phyloP scores from a whole-genome alignment of 495 filamentous ascomycete species.

The Geoglossum glabrum region DNA sequence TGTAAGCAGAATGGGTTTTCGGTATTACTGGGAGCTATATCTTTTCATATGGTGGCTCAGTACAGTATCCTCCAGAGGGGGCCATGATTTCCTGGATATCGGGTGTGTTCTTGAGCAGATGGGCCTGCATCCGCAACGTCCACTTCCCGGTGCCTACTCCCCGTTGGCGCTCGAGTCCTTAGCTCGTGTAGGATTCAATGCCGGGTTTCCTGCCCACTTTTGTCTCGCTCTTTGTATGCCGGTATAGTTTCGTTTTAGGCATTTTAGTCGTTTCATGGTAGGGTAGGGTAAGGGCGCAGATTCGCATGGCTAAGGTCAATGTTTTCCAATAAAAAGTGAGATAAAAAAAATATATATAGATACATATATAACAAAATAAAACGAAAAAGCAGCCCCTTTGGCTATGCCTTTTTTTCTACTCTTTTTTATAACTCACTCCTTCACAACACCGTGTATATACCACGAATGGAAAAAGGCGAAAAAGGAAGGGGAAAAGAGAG shows the following conservation, averaged over 20 bases:
- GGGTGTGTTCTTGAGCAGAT: neutral
- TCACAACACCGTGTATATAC: no score
- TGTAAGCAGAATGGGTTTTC: slow-evolving; percentile 4
- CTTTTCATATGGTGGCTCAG: neutral
- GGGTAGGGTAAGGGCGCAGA: neutral
- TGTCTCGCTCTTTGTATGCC: neutral
- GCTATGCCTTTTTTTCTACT: no score
- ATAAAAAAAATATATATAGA: no score
- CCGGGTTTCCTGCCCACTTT: neutral
- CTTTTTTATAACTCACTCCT: no score
- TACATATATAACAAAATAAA: no score
- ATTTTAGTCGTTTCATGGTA: neutral
- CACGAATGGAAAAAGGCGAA: no score
- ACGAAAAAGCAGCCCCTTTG: no score
- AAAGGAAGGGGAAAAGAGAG: no score
- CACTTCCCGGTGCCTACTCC: neutral
- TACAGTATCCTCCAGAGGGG: neutral
- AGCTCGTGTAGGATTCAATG: neutral
- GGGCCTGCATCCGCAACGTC: neutral
- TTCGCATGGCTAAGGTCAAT: neutral
- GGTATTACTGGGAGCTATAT: neutral
- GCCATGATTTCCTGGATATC: neutral
- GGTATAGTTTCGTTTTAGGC: neutral
- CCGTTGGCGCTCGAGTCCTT: neutral
- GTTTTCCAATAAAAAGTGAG: no score